Conservation (phyloP, 352 stramenopile genomes). For the Globisporangium acanthophoron region DNA sequence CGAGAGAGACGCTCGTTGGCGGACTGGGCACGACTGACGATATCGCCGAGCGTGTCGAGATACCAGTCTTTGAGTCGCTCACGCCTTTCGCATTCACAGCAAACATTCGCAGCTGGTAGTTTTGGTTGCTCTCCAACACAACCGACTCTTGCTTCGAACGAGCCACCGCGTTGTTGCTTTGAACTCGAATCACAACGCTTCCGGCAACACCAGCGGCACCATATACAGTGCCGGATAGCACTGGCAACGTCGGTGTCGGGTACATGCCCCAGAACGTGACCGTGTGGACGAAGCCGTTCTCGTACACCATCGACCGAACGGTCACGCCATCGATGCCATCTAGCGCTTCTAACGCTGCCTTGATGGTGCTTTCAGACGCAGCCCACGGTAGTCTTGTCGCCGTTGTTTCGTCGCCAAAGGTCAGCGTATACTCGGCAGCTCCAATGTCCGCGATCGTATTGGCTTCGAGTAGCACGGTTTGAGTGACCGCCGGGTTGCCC, state of each 20-base stretch:
- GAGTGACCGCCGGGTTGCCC: constrained; percentile 43
- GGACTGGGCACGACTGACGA: constrained; percentile 63
- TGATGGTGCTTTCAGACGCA: constrained; percentile 22
- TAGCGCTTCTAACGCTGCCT: constrained; percentile 35
- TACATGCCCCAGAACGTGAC: constrained; percentile 87
- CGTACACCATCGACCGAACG: constrained; percentile 28
- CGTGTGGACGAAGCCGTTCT: constrained; percentile 70
- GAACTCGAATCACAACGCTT: constrained; percentile 36
- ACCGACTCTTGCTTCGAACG: constrained; percentile 44
- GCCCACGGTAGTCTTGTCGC: constrained; percentile 25
- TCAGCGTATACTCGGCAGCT: constrained; percentile 37
- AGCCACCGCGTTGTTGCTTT: constrained; percentile 42
- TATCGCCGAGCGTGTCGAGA: constrained; percentile 32
- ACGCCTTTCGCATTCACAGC: constrained; percentile 54
- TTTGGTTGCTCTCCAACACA: constrained; percentile 46
- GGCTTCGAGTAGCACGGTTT: constrained; percentile 58
- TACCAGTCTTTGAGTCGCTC: constrained; percentile 29
- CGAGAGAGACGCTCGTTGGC: constrained; percentile 70
- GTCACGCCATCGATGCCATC: constrained; percentile 49
- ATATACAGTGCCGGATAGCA: constrained; percentile 25
- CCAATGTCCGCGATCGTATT: constrained; percentile 16
- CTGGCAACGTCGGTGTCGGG: constrained; percentile 40
- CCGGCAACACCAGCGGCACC: constrained; percentile 11
- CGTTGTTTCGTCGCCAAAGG: constrained; percentile 43
- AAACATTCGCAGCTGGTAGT: constrained; percentile 55